Evolutionary conservation across 805 yeast species (phyloP).

Genomic region (Pichia cephalocereana): DNA sequence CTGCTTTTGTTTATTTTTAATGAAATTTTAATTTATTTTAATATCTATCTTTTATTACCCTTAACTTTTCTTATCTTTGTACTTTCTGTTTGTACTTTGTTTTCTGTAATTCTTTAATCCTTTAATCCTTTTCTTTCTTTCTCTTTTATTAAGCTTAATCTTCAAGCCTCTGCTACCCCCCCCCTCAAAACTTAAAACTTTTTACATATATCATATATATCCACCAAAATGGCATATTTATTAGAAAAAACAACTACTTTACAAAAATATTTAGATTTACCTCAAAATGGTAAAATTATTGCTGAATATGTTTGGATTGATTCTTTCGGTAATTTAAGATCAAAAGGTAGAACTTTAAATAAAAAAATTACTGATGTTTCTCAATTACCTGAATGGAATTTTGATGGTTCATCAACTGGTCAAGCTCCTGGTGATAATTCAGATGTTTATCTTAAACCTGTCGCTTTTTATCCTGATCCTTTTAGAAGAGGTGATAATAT

Average conservation of each 20-base stretch:
- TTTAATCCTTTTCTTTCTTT: background rate
- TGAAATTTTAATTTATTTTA: too few relatives aligned
- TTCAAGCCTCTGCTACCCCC: too few relatives aligned
- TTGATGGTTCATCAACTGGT: constrained; percentile 96
- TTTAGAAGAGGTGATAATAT: constrained; percentile 97
- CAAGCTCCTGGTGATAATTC: constrained; percentile 99
- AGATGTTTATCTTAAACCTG: constrained; percentile 93
- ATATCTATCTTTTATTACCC: too few relatives aligned
- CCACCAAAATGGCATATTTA: constrained; percentile 3
- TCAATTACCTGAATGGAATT: constrained; percentile 98
- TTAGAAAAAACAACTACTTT: constrained; percentile 70
- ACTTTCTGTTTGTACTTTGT: background rate
- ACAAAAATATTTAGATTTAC: constrained; percentile 72
- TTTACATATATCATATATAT: too few relatives aligned
- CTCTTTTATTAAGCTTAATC: background rate
- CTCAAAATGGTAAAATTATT: constrained; percentile 76
- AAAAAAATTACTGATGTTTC: constrained; percentile 63
- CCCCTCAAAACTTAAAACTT: too few relatives aligned
- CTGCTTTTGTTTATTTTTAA: background rate
- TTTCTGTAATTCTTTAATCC: too few relatives aligned
- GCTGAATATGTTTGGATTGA: constrained; percentile 99
- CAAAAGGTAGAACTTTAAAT: constrained; percentile 83
- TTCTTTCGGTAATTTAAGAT: constrained; percentile 81
- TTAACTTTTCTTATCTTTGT: background rate
- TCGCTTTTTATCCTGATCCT: constrained; percentile 90